These are phyloP conservation scores for Rhynchospora breviuscula DNA, from an alignment of 176 grass and related monocot genomes.

Conservation along the genomic window DNA sequence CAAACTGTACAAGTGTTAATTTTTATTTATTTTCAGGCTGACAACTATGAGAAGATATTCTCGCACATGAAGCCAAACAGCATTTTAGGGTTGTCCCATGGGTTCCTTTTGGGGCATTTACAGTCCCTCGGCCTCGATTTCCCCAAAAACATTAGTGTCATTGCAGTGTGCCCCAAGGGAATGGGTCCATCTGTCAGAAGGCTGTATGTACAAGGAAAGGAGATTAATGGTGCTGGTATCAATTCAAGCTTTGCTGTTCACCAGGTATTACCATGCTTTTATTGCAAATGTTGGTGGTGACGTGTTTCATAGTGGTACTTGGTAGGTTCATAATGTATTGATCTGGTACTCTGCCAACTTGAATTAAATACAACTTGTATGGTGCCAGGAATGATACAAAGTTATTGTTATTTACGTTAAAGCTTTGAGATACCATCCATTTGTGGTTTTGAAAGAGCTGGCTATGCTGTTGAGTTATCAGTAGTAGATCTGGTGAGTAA, in stretches of 20 bases:
- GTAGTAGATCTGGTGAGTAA: not conserved
- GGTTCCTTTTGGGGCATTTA: slow-evolving; percentile 75
- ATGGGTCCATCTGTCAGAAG: slow-evolving; percentile 80
- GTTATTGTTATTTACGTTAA: not conserved
- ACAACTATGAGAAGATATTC: slow-evolving; percentile 82
- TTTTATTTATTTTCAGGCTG: slow-evolving; percentile 40
- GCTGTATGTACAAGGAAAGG: slow-evolving; percentile 84
- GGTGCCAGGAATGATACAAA: not conserved
- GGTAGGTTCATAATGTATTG: not conserved
- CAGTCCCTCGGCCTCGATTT: slow-evolving; percentile 59
- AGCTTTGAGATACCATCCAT: not conserved
- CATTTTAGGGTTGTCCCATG: slow-evolving; percentile 74
- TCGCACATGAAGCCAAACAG: slow-evolving; percentile 92
- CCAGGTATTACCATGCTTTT: slow-evolving; percentile 36
- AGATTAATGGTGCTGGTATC: slow-evolving; percentile 78
- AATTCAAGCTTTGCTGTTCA: slow-evolving; percentile 83
- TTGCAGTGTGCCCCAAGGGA: slow-evolving; percentile 76
- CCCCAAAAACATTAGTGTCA: slow-evolving; percentile 72
- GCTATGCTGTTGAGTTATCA: not conserved
- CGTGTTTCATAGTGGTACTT: not conserved
- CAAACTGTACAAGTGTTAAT: not conserved
- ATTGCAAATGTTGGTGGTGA: not conserved
- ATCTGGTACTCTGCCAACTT: not conserved
- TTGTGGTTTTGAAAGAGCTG: not conserved
- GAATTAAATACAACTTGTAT: not conserved